A percentile compares a stretch with the other conserved stretches of the same genome.
These are phyloP conservation scores for Microdochium bolleyi DNA, from an alignment of 2,329 filamentous ascomycete genomes.

Conservation along the genomic window DNA sequence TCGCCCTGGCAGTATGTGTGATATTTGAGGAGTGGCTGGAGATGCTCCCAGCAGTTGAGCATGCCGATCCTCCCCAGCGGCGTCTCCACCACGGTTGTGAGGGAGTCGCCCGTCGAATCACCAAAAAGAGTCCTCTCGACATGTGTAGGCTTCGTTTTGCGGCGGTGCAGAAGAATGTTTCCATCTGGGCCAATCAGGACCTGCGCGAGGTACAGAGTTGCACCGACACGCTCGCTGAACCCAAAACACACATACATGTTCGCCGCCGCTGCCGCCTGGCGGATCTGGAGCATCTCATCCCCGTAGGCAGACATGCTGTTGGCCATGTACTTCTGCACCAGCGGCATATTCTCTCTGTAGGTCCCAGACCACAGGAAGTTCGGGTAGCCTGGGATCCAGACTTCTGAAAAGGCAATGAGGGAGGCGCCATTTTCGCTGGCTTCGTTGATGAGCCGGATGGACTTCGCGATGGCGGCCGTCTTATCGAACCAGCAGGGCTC, in stretches of 20 bases:
- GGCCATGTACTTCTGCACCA: too few relatives aligned
- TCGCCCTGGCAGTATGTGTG: conserved; percentile 37
- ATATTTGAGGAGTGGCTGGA: conserved; percentile 46
- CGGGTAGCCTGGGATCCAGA: conserved; percentile 47
- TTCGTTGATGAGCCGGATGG: conserved; percentile 42
- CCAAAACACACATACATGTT: conserved; percentile 43
- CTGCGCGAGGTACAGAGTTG: conserved; percentile 45
- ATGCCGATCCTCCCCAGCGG: conserved; percentile 42
- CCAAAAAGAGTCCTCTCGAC: conserved; percentile 48
- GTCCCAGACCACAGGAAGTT: too few relatives aligned
- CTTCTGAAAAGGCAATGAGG: conserved; percentile 45
- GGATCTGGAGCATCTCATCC: too few relatives aligned
- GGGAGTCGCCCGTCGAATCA: conserved; percentile 43
- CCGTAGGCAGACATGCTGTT: too few relatives aligned
- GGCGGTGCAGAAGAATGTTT: conserved; percentile 40
- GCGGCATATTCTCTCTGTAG: too few relatives aligned
- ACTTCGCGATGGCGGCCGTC: conserved; percentile 42
- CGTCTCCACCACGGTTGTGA: conserved; percentile 37
- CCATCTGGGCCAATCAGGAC: conserved; percentile 41
- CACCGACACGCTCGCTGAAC: conserved; percentile 46
- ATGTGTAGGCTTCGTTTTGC: conserved; percentile 49
- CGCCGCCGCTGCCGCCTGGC: too few relatives aligned
- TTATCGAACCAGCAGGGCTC: conserved; percentile 40
- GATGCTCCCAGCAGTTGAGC: conserved; percentile 49
- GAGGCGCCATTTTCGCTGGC: conserved; percentile 41